phyloP scores from a whole-genome alignment of 192 early-diverging fungal species.

The Anaeromyces robustus region DNA sequence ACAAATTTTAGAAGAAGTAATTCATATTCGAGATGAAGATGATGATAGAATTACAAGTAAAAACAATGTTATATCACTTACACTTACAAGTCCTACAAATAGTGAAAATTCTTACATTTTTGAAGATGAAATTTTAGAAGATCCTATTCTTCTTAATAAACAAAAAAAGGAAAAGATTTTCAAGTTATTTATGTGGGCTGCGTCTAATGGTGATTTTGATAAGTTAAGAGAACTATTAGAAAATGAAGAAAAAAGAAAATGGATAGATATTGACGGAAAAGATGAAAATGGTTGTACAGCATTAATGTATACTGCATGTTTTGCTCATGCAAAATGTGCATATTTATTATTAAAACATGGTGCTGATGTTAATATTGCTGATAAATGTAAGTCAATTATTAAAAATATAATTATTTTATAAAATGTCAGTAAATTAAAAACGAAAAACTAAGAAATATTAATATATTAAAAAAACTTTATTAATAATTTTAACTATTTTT shows the following conservation, averaged over 20 bases:
- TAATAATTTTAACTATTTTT: too few relatives aligned
- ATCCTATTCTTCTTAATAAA: not conserved
- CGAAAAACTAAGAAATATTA: too few relatives aligned
- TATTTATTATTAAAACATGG: conserved; percentile 52
- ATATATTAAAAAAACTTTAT: too few relatives aligned
- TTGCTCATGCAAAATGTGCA: conserved; percentile 62
- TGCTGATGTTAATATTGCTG: conserved; percentile 56
- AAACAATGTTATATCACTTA: not conserved
- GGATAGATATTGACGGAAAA: conserved; percentile 56
- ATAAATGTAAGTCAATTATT: conserved; percentile 47
- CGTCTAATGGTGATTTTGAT: conserved; percentile 56
- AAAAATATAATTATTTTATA: not conserved
- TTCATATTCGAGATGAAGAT: not conserved
- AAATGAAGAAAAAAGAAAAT: conserved; percentile 21
- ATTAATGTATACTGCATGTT: conserved; percentile 75
- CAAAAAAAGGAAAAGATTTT: not conserved
- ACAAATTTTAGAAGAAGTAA: not conserved
- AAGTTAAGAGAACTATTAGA: conserved; percentile 44
- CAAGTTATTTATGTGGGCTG: conserved; percentile 40
- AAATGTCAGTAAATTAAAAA: too few relatives aligned
- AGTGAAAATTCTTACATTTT: not conserved
- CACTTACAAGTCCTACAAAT: not conserved
- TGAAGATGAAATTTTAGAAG: not conserved
- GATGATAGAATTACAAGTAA: not conserved
- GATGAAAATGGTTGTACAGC: conserved; percentile 80